Base-by-base conservation (phyloP, 163 green algal genomes). In the Scenedesmus sp. region DNA sequence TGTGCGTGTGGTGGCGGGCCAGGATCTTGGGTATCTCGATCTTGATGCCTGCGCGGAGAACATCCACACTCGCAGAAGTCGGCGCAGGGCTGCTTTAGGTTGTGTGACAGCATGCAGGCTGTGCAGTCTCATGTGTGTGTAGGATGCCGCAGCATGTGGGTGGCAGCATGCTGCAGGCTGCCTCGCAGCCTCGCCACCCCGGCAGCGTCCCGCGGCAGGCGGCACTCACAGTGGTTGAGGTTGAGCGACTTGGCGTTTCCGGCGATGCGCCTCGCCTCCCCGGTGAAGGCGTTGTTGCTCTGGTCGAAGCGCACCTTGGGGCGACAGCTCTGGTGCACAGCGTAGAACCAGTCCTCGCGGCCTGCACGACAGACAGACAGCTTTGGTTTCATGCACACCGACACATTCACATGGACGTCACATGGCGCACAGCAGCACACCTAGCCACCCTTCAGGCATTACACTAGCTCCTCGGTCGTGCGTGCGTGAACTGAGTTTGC, bases 241-340 rank as follows among this genome's bases (percentile, higher is more conserved):
- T 88, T 88, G 83, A 88, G 83, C 37, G 83, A 88, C 49, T 88
- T 88, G 46, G 30, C 83, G 80, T 88, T 88, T 16, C 83, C 83
- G 5, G 53, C 49, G 42, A 88, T 80, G 24, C 59, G 40, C 46
- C 33, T 78, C 51, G 80, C 30, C 12, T 73, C 59, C 2, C 83
- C 83, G 20, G 37, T 88, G 16, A 84, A 56, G 37, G 26, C 53
- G 15, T 49, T 76, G 33, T 53, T 53, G 42, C n/a, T 37, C 13
- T 56, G 22, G 13, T 84, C 78, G 16, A 15, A 59, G 35, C 78
- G 78, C 24, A 84, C 78, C 43, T 84, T 84, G 37, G 35, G 35
- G 22, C 78, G 78, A 22, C 35, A 13, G 78, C 42, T 59, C n/a
- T 84, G 16, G 30, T 84, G 78, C 26, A 84, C n/a, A n/a, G 40